Evolutionary conservation across 371 early-diverging fungal genomes (phyloP).

Genomic region (Mucor circinelloides): DNA sequence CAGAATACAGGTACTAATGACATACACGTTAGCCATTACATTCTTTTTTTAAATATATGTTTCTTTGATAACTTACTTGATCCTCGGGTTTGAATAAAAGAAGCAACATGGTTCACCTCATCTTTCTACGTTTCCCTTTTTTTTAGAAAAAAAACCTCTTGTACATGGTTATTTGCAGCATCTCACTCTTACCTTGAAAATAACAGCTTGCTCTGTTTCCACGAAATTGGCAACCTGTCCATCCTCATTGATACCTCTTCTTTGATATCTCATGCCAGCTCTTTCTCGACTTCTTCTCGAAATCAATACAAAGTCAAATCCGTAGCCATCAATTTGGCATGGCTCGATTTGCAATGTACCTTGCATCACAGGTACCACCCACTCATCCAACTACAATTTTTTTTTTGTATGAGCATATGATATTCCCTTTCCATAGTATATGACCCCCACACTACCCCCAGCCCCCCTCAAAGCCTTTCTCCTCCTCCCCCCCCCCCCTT

Average conservation of each 20-base stretch:
- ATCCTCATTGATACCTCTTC: constrained; percentile 63
- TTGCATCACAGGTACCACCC: constrained; percentile 71
- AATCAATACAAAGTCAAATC: constrained; percentile 60
- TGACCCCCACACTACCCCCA: not conserved
- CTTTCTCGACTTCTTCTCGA: constrained; percentile 62
- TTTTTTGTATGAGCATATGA: not conserved
- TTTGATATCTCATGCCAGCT: constrained; percentile 68
- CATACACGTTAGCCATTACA: not conserved
- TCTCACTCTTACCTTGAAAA: constrained; percentile 39
- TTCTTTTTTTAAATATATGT: not conserved
- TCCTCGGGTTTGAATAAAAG: constrained; percentile 69
- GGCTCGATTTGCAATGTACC: constrained; percentile 66
- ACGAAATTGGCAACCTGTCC: constrained; percentile 75
- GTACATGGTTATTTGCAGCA: too few species aligned
- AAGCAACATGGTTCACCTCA: constrained; percentile 54
- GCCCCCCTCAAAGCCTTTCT: too few species aligned
- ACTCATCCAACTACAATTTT: constrained; percentile 54
- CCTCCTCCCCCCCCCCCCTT: too few species aligned
- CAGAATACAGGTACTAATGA: constrained; percentile 62
- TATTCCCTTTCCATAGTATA: not conserved
- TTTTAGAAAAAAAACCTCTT: not conserved
- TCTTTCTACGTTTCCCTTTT: constrained; percentile 34
- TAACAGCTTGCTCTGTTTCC: constrained; percentile 64
- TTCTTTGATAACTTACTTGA: constrained; percentile 46
- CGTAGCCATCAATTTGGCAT: constrained; percentile 63